phyloP scores from a whole-genome alignment of 2,329 filamentous ascomycete genomes.

The Fusarium mexicanum region DNA sequence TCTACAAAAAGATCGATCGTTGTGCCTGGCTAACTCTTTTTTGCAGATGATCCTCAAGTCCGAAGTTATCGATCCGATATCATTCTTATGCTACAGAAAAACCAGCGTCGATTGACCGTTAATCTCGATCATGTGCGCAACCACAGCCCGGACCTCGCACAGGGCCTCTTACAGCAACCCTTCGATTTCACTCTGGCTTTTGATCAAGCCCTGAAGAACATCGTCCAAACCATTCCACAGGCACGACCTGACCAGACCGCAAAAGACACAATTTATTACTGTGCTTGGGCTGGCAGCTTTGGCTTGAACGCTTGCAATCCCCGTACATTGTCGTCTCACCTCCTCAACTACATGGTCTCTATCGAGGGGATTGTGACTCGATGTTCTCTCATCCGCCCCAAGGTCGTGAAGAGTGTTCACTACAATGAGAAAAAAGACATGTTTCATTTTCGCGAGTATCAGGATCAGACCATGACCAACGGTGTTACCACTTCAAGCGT shows the following conservation, averaged over 20 bases:
- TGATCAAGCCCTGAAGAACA: slow-evolving; percentile 87
- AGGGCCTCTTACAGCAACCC: slow-evolving; percentile 80
- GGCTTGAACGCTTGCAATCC: slow-evolving; percentile 96
- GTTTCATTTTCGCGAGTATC: slow-evolving; percentile 90
- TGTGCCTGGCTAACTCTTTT: slow-evolving; percentile 15
- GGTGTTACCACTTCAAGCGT: slow-evolving; percentile 89
- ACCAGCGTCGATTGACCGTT: slow-evolving; percentile 72
- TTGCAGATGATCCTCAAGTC: slow-evolving; percentile 61
- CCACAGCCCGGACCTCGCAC: slow-evolving; percentile 84
- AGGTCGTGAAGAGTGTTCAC: slow-evolving; percentile 98
- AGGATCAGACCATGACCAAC: slow-evolving; percentile 97
- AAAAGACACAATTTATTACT: slow-evolving; percentile 89
- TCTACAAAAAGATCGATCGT: background rate
- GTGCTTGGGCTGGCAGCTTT: slow-evolving; percentile 96
- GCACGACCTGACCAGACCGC: slow-evolving; percentile 79
- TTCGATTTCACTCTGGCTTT: slow-evolving; percentile 92
- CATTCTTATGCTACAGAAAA: slow-evolving; percentile 77
- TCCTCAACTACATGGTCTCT: slow-evolving; percentile 96
- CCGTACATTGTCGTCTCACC: slow-evolving; percentile 85
- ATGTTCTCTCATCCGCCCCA: slow-evolving; percentile 93
- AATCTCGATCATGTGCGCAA: slow-evolving; percentile 91
- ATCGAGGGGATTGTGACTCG: slow-evolving; percentile 97
- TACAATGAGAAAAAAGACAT: slow-evolving; percentile 88
- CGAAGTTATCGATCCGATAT: slow-evolving; percentile 91
- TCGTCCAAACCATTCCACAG: slow-evolving; percentile 82